Evolutionary conservation across 305 asterid genomes (phyloP), one percentile per base, ranked within the genome.

Genomic region (Vinca major): DNA sequence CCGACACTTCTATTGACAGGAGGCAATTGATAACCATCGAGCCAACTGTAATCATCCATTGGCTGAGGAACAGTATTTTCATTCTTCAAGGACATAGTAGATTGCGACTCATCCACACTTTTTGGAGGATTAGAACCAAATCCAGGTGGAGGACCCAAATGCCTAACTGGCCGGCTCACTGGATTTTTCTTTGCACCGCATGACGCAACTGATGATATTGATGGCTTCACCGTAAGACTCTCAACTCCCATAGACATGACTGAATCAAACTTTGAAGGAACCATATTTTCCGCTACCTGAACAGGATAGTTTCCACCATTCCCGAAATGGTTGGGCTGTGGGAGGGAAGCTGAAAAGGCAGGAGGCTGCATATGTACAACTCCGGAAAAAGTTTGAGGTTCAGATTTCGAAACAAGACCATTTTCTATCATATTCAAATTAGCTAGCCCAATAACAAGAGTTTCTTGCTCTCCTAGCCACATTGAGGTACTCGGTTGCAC

Each of bases 111-210:
- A 43, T 86, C 95, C 19, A 74, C 72, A 51, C 51, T 79, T 89
- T 86, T 90, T 63, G 89, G 74, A 74, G 92, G 90, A 73, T 79
- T 81, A 70, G 93, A 82, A 66, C 92, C 92, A 83, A 92, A 92
- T 57, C 98, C 98, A 76, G 97, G 98, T 14, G 98, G 98, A 13
- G 98, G 98, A 71, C 98, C 98, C 64, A 82, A 53, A 71, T 86
- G 98, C 75, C 98, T 82, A 56, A 80, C 81, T 56, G 98, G 96
- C 56, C 96, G 85, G 74, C 95, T 80, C 71, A 90, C 95, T 16
- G 96, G 97, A 73, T 80, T 88, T 85, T 88, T 92, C 87, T 87
- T 92, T 71, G 78, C 5, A 37, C 89, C 86, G 26, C 85, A 75
- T n/a, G 88, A 85, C 64, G 82, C 50, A 49, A 77, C 54, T 6